A percentile compares a stretch with the other conserved stretches of the same genome.
These are phyloP conservation scores for Nemania diffusa DNA, from an alignment of 2,329 filamentous ascomycete species.

Conservation along the genomic window DNA sequence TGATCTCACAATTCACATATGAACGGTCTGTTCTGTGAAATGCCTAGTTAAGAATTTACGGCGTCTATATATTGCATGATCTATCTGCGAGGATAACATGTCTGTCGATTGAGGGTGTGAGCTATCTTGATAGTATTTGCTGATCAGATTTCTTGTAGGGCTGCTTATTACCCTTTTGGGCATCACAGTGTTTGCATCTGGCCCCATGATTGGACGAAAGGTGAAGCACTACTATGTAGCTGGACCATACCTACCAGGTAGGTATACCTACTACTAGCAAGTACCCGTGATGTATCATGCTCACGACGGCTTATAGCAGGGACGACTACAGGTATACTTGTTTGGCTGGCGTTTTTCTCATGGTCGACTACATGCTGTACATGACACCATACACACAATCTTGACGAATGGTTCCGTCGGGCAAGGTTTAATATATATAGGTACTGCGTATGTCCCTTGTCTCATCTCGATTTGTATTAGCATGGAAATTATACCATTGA, in stretches of 20 bases:
- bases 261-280: not conserved
- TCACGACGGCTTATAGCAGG: not conserved
- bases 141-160: not conserved
- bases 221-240: not conserved
- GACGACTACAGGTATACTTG: not conserved
- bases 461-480: slow-evolving; percentile 10
- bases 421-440: not conserved
- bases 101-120: not conserved
- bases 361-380: slow-evolving; percentile 8
- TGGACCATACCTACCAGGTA: not conserved
- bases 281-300: not conserved
- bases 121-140: not conserved
- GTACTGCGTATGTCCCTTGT: not conserved
- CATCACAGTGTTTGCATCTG: not conserved
- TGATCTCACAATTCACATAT: slow-evolving; percentile 9
- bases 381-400: slow-evolving; percentile 27
- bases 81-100: not conserved
- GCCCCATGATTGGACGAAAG: slow-evolving; percentile 23
- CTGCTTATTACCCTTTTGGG: slow-evolving; percentile 29
- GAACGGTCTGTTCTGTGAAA: not conserved
- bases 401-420: not conserved
- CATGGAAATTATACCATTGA: slow-evolving; percentile 14
- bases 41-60: not conserved
- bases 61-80: not conserved
- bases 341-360: not conserved